These are phyloP conservation scores for Colletotrichum sp. DNA, from an alignment of 2,329 filamentous ascomycete species.

Conservation along the genomic window DNA sequence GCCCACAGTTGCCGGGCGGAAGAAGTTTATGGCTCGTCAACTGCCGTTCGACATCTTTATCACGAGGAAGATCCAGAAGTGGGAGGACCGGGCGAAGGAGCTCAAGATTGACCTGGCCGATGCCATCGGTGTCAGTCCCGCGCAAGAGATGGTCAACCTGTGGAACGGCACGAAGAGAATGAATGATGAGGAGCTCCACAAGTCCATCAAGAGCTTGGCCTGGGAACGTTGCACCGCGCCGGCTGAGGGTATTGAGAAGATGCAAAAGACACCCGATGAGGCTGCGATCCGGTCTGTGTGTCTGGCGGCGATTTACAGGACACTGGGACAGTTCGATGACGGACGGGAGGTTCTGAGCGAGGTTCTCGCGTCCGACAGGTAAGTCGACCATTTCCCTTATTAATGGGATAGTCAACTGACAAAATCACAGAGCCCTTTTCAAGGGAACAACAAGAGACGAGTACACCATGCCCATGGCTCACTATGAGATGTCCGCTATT, in stretches of 20 bases:
- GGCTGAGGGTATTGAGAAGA: constrained; percentile 44
- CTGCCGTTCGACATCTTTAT: constrained; percentile 91
- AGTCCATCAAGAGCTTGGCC: constrained; percentile 65
- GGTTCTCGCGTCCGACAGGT: constrained; percentile 70
- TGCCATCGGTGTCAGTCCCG: constrained; percentile 79
- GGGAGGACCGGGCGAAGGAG: constrained; percentile 77
- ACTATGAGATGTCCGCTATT: constrained; percentile 87
- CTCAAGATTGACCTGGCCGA: constrained; percentile 75
- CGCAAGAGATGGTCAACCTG: constrained; percentile 91
- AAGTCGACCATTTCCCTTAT: constrained; percentile 25
- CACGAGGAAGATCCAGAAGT: constrained; percentile 83
- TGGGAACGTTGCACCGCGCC: constrained; percentile 67
- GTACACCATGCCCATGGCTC: constrained; percentile 74
- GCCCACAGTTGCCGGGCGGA: constrained; percentile 78
- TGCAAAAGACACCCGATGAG: constrained; percentile 63
- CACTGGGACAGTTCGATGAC: constrained; percentile 65
- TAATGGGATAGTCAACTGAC: neutral
- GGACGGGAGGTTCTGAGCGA: constrained; percentile 70
- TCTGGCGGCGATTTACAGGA: constrained; percentile 69
- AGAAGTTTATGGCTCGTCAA: constrained; percentile 87
- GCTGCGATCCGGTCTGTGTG: constrained; percentile 70
- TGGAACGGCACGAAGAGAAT: constrained; percentile 92
- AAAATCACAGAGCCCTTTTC: constrained; percentile 49
- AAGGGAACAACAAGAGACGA: constrained; percentile 70
- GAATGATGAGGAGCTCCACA: constrained; percentile 66